Conservation (phyloP, 768 basidiomycete species). For the Calocera cornea region DNA sequence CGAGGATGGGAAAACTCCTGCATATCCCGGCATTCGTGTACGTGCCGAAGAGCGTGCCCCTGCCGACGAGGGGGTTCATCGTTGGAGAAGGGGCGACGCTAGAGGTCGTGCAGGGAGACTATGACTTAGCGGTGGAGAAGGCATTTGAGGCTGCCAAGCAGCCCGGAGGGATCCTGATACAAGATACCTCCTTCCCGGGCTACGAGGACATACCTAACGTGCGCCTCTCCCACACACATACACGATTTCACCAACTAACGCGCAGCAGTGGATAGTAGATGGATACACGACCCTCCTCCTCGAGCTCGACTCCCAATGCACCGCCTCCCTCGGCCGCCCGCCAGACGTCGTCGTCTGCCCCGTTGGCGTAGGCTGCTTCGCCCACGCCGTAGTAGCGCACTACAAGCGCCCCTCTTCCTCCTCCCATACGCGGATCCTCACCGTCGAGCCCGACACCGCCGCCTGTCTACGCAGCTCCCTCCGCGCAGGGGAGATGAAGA, state of each 20-base stretch:
- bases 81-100: background rate
- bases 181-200: slow-evolving; percentile 1
- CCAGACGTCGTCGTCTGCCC: slow-evolving; percentile 1
- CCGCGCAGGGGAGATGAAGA: background rate
- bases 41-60: background rate
- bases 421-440: background rate
- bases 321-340: background rate
- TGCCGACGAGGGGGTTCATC: background rate
- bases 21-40: background rate
- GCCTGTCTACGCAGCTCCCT: background rate
- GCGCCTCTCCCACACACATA: background rate
- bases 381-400: slow-evolving; percentile 8
- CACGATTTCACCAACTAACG: background rate
- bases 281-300: slow-evolving; percentile 8
- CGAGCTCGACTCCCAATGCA: slow-evolving; percentile 4
- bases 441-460: background rate
- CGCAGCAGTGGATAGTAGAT: slow-evolving; percentile 4
- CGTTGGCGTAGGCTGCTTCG: slow-evolving; percentile 7
- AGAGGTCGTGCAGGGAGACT: slow-evolving; percentile 3
- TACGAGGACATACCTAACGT: background rate
- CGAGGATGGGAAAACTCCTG: slow-evolving; percentile 5
- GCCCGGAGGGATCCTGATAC: background rate
- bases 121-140: background rate
- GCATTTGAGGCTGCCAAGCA: background rate
- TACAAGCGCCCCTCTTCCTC: background rate